Percentiles rank a stretch among this genome's conserved stretches.
phyloP scores from a whole-genome alignment of 2,329 filamentous ascomycete species.

The Mycosphaerella arachidis region DNA sequence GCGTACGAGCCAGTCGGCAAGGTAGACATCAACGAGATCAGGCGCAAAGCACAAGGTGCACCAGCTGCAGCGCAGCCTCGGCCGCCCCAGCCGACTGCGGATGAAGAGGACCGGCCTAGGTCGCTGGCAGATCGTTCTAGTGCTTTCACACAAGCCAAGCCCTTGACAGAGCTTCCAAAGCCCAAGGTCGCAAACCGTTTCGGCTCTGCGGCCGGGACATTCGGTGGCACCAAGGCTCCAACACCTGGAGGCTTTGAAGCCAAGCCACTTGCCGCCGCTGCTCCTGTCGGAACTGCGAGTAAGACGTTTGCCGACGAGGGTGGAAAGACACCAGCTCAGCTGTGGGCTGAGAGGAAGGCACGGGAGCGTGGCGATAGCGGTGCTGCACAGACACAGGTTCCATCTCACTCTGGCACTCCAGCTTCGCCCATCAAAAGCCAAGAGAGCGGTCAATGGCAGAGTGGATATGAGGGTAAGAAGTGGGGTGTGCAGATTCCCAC shows the following conservation, averaged over 20 bases:
- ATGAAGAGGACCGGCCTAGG: conserved; percentile 50
- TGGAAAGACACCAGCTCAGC: conserved; percentile 91
- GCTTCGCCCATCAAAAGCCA: conserved; percentile 59
- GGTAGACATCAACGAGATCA: conserved; percentile 93
- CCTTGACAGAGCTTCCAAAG: conserved; percentile 83
- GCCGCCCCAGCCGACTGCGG: conserved; percentile 46
- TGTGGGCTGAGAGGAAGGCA: conserved; percentile 97
- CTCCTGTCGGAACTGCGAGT: conserved; percentile 74
- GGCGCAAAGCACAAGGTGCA: conserved; percentile 69
- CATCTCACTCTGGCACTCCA: conserved; percentile 30
- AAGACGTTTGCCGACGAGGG: conserved; percentile 91
- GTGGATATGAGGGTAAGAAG: conserved; percentile 81
- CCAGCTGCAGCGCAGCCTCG: conserved; percentile 27
- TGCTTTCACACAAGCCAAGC: conserved; percentile 69
- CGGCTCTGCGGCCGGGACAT: conserved; percentile 61
- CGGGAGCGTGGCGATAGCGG: conserved; percentile 61
- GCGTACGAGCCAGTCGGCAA: conserved; percentile 93
- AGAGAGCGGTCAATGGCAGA: conserved; percentile 84
- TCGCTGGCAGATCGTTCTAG: conserved; percentile 71
- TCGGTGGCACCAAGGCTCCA: conserved; percentile 85
- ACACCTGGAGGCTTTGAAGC: conserved; percentile 65
- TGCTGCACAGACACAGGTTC: conserved; percentile 45
- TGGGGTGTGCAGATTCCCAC: conserved; percentile 81
- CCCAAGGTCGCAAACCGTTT: conserved; percentile 93
- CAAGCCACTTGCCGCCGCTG: conserved; percentile 50